Conservation (phyloP, 202 grass and related monocot species). For the Musa balbisiana region DNA sequence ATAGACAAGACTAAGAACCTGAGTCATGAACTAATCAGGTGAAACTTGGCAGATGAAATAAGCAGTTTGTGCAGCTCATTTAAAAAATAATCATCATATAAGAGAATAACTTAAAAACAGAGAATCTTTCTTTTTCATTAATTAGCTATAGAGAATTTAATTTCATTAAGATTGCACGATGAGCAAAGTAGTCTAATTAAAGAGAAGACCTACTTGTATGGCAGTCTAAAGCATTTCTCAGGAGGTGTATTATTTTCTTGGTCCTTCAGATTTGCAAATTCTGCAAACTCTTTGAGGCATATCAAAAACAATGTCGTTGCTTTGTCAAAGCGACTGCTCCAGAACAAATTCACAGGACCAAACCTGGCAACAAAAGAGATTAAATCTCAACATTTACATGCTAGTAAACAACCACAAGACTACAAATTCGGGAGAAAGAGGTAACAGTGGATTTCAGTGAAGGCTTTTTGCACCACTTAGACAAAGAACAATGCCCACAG, state of each 20-base stretch:
- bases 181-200: not conserved
- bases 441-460: too few relatives aligned
- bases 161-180: too few relatives aligned
- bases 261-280: conserved; percentile 66
- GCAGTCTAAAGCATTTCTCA: conserved; percentile 91
- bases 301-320: conserved; percentile 93
- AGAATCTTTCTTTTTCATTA: too few relatives aligned
- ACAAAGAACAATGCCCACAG: too few relatives aligned
- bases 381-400: not conserved
- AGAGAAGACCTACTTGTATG: conserved; percentile 54
- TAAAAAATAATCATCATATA: not conserved
- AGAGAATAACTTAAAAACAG: too few relatives aligned
- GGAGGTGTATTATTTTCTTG: conserved; percentile 82
- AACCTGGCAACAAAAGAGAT: conserved; percentile 44
- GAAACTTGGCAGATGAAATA: not conserved
- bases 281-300: conserved; percentile 87
- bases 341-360: conserved; percentile 97
- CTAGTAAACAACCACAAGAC: not conserved
- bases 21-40: not conserved
- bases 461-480: too few relatives aligned
- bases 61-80: too few relatives aligned
- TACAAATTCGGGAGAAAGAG: not conserved
- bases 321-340: conserved; percentile 95
- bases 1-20: too few relatives aligned
- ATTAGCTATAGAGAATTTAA: not conserved